Base-by-base conservation (phyloP, 371 early-diverging fungal genomes). In the Gilbertella persicaria region DNA sequence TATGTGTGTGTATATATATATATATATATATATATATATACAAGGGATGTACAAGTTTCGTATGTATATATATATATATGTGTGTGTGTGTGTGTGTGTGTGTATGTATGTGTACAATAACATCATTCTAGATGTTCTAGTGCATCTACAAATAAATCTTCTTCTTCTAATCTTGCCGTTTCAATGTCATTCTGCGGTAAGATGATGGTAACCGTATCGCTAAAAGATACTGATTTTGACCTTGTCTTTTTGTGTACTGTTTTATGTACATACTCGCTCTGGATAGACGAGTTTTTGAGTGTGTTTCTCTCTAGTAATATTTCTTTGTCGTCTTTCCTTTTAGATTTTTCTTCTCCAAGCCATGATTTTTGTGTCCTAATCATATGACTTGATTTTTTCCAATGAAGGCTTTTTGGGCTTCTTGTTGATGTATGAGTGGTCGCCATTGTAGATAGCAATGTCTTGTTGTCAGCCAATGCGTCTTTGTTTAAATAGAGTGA, bases 151-250 rank as follows among this genome's bases (percentile, higher is more conserved):
- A 63, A 67, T 17, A 44, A 8, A 41, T 47, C 56, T 3, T 63
- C 54, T 19, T 35, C 13, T 40, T 35, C 20, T 30, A 9, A n/a
- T 30, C 49, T 25, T 10, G 29, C 13, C 7, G 25, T 28, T 13
- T 26, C 17, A 19, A 28, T 51, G 2, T 28, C 1, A 6, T 55
- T 25, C 40, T 40, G 37, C 38, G 53, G 33, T 42, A 43, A 39
- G 19, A 60, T 51, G 12, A 55, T 28, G 0, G 41, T 53, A 19
- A 67, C 64, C 16, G 49, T 63, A 38, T 67, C 60, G 41, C 42
- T 63, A 35, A 67, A 67, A 16, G 67, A 63, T 8, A 67, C 67
- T 2, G 60, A 56, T 29, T 67, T 67, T 13, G 45, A 16, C 6
- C 59, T 38, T 41, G 39, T 17, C 12, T 52, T 50, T 24, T 4